Evolutionary conservation across 1,139 yeast species (phyloP).

Genomic region (Hyphopichia burtonii): DNA sequence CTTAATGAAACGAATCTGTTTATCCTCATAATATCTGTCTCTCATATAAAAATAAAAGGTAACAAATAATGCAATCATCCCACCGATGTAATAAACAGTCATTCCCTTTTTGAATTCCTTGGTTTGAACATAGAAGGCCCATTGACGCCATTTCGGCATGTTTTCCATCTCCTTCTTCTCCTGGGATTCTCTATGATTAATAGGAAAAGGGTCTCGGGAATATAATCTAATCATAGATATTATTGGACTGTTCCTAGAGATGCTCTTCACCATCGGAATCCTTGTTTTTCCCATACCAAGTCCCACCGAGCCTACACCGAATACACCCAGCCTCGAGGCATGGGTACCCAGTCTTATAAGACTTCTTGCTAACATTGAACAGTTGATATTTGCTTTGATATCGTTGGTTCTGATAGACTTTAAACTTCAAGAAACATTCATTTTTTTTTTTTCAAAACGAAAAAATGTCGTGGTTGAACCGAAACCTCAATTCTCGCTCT

Average conservation of each 20-base stretch:
- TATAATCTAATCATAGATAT: constrained; percentile 8
- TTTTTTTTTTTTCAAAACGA: too few relatives aligned
- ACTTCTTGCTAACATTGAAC: neutral
- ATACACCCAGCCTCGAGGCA: neutral
- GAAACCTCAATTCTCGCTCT: neutral
- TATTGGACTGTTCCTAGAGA: neutral
- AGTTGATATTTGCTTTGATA: too few relatives aligned
- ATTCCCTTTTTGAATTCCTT: constrained; percentile 38
- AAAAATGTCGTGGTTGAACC: neutral
- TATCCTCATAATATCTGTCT: constrained; percentile 64
- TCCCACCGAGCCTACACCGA: neutral
- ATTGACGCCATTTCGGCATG: constrained; percentile 39
- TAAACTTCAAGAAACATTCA: too few relatives aligned
- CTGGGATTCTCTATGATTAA: constrained; percentile 26
- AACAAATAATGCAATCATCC: constrained; percentile 53
- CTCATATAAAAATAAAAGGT: constrained; percentile 68
- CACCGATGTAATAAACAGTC: constrained; percentile 53
- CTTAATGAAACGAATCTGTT: constrained; percentile 51
- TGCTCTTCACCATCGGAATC: neutral
- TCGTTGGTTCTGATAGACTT: too few relatives aligned
- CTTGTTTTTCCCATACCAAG: neutral
- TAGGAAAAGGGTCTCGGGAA: constrained; percentile 31
- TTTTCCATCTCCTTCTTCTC: constrained; percentile 21
- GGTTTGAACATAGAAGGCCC: constrained; percentile 39
- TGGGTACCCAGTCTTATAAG: neutral